A percentile compares a stretch with the other conserved stretches of the same genome.
Evolutionary conservation across 2,329 filamentous ascomycete genomes (phyloP).

Genomic region (Stachybotrys elegans): DNA sequence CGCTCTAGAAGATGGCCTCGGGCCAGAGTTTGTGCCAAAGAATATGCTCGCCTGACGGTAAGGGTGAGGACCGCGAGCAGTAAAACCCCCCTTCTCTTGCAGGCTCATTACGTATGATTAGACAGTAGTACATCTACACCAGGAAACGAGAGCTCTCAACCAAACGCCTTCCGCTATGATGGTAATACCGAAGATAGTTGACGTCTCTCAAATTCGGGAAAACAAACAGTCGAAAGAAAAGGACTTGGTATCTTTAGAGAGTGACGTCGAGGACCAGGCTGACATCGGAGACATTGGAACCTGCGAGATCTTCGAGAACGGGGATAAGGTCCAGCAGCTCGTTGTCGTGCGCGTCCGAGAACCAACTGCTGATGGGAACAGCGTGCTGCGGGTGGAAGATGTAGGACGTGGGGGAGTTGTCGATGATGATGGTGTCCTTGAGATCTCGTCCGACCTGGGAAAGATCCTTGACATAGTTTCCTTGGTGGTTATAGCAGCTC

Average conservation of each 20-base stretch:
- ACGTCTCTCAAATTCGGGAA: slow-evolving; percentile 25
- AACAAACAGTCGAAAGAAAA: slow-evolving; percentile 19
- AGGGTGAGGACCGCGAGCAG: too few relatives aligned
- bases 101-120: slow-evolving; percentile 45
- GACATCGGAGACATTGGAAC: slow-evolving; percentile 84
- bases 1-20: too few relatives aligned
- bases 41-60: too few relatives aligned
- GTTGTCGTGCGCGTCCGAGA: slow-evolving; percentile 98
- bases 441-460: slow-evolving; percentile 95
- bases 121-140: slow-evolving; percentile 47
- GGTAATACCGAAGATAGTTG: slow-evolving; percentile 31
- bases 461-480: slow-evolving; percentile 98
- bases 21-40: too few relatives aligned
- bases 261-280: slow-evolving; percentile 95
- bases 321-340: slow-evolving; percentile 96
- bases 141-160: slow-evolving; percentile 41
- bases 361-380: slow-evolving; percentile 99
- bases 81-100: not conserved
- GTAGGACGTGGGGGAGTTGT: slow-evolving; percentile 98
- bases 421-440: slow-evolving; percentile 97
- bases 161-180: slow-evolving; percentile 54
- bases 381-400: slow-evolving; percentile 99
- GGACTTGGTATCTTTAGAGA: slow-evolving; percentile 45
- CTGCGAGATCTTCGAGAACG: slow-evolving; percentile 93
- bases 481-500: slow-evolving; percentile 98